Conservation (phyloP, 176 grass and related monocot species). For the Rhynchospora pubera region DNA sequence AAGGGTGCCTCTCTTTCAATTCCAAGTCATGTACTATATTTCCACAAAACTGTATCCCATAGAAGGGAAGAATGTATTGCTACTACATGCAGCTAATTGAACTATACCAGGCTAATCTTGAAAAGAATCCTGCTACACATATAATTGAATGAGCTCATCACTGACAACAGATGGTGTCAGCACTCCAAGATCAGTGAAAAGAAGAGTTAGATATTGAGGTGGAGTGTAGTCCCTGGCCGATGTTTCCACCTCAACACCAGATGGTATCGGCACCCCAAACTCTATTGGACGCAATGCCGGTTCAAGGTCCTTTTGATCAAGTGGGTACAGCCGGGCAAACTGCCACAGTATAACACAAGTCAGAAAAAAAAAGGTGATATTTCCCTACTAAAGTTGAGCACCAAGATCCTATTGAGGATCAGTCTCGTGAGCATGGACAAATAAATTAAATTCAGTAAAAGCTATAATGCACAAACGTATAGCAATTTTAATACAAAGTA, state of each 20-base stretch:
- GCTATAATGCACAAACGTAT: background rate
- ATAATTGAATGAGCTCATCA: slow-evolving; percentile 45
- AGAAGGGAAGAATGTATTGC: background rate
- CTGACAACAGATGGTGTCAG: slow-evolving; percentile 41
- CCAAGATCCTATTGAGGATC: background rate
- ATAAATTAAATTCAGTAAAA: background rate
- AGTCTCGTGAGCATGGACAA: background rate
- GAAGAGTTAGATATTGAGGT: slow-evolving; percentile 37
- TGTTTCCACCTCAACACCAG: slow-evolving; percentile 33
- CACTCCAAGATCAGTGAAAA: slow-evolving; percentile 51
- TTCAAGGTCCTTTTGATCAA: slow-evolving; percentile 51
- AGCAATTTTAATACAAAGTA: background rate
- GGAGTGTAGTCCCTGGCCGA: slow-evolving; percentile 50
- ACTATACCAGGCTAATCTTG: background rate
- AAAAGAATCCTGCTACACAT: slow-evolving; percentile 11
- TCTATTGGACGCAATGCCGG: slow-evolving; percentile 25
- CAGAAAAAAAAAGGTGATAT: background rate
- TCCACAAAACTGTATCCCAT: slow-evolving; percentile 10
- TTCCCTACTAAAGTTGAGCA: background rate
- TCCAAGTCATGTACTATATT: background rate
- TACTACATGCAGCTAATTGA: slow-evolving; percentile 3
- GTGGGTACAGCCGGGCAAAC: slow-evolving; percentile 48
- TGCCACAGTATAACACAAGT: slow-evolving; percentile 5
- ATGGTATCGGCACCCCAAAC: slow-evolving; percentile 25
- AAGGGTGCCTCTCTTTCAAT: background rate